Conservation (phyloP, 257 asterid genomes). For the Rubia yunnanensis region DNA sequence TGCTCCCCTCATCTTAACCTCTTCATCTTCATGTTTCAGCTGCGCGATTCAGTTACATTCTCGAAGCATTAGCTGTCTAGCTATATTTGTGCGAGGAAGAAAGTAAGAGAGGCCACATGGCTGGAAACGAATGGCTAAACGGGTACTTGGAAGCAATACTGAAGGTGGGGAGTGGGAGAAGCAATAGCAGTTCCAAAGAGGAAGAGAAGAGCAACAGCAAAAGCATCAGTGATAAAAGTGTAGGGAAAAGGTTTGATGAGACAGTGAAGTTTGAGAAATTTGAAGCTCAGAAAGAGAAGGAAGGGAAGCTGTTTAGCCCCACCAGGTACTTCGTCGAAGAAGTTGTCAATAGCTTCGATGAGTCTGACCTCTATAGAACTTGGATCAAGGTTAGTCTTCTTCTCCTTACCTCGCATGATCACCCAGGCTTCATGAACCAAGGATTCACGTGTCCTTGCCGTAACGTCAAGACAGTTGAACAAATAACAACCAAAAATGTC, state of each 20-base stretch:
- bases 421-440: not conserved
- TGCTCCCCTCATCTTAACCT: not conserved
- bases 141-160: constrained; percentile 70
- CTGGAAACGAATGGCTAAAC: constrained; percentile 57
- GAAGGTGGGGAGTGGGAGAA: constrained; percentile 36
- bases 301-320: constrained; percentile 40
- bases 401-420: not conserved
- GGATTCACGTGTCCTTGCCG: too few relatives aligned
- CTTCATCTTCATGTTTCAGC: not conserved
- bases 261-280: constrained; percentile 23
- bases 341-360: constrained; percentile 57
- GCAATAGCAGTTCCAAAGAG: constrained; percentile 2
- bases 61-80: too few relatives aligned
- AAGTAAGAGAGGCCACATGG: constrained; percentile 21
- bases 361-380: constrained; percentile 57
- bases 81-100: not conserved
- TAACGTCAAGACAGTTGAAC: not conserved
- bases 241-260: constrained; percentile 24
- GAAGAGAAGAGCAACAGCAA: constrained; percentile 7
- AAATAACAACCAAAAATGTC: not conserved
- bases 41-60: too few relatives aligned
- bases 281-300: constrained; percentile 19
- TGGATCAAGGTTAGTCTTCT: constrained; percentile 49
- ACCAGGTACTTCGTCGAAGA: constrained; percentile 58
- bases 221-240: not conserved